Percentiles rank a stretch among this genome's conserved stretches.
Evolutionary conservation across 441 rosid genomes (phyloP).

Genomic region (Eruca vesicaria): DNA sequence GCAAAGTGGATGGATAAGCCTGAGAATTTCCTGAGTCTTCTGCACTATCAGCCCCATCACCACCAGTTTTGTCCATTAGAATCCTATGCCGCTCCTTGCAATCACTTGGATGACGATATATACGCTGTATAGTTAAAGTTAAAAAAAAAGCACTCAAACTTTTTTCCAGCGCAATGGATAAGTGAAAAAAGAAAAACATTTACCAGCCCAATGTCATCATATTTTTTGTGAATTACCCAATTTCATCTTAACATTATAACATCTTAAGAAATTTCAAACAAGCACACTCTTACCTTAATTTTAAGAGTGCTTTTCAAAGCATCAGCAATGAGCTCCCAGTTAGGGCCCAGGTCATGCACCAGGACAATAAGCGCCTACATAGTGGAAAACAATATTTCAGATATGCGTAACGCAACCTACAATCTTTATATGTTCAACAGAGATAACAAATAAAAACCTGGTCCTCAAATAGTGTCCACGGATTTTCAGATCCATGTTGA

Average conservation of each 20-base stretch:
- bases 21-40: slow-evolving; percentile 96
- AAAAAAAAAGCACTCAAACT: slow-evolving; percentile 3
- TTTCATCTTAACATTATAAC: not conserved
- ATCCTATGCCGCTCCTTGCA: slow-evolving; percentile 95
- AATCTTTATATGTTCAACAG: not conserved
- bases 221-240: not conserved
- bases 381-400: slow-evolving; percentile 12
- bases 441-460: slow-evolving; percentile 53
- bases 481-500: slow-evolving; percentile 73
- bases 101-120: slow-evolving; percentile 82
- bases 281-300: slow-evolving; percentile 61
- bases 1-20: slow-evolving; percentile 92
- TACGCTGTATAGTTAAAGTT: slow-evolving; percentile 49
- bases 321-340: slow-evolving; percentile 98
- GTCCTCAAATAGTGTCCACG: slow-evolving; percentile 88
- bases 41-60: slow-evolving; percentile 97
- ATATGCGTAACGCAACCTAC: not conserved
- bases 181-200: not conserved
- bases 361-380: slow-evolving; percentile 91
- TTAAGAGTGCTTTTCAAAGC: slow-evolving; percentile 82
- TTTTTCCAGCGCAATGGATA: not conserved
- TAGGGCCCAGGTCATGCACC: slow-evolving; percentile 98
- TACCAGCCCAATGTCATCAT: not conserved
- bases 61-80: slow-evolving; percentile 76
- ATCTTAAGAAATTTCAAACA: slow-evolving; percentile 6